These are phyloP conservation scores for Rutstroemia sydowiana DNA, from an alignment of 2,329 filamentous ascomycete species.

Conservation along the genomic window DNA sequence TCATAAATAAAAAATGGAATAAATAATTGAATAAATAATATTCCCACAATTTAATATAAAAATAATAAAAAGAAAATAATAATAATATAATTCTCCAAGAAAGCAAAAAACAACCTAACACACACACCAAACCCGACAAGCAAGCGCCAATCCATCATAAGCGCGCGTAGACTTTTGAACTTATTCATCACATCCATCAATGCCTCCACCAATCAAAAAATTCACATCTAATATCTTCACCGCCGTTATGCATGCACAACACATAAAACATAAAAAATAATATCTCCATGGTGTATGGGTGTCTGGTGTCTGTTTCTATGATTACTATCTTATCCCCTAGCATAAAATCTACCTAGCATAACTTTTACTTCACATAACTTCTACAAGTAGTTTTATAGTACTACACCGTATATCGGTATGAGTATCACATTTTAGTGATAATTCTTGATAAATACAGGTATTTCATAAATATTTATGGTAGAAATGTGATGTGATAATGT, in stretches of 20 bases:
- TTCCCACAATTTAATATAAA: not conserved
- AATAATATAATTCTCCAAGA: not conserved
- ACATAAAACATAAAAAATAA: not conserved
- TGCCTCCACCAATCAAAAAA: not conserved
- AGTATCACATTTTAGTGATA: too few species aligned
- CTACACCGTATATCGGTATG: too few species aligned
- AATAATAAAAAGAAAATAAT: not conserved
- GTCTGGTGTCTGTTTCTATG: too few species aligned
- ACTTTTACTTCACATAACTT: too few species aligned
- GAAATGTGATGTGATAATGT: too few species aligned
- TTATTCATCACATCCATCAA: not conserved
- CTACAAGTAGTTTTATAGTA: too few species aligned
- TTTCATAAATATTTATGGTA: too few species aligned
- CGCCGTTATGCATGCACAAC: constrained; percentile 17
- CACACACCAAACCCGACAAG: not conserved
- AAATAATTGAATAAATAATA: not conserved
- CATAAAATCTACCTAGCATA: too few species aligned
- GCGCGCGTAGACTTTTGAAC: not conserved
- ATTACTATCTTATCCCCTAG: too few species aligned
- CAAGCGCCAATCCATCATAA: not conserved
- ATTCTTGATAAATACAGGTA: too few species aligned
- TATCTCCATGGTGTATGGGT: too few species aligned
- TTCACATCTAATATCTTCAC: constrained; percentile 4
- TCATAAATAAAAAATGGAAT: not conserved
- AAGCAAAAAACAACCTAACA: not conserved